phyloP scores from a whole-genome alignment of 2,329 filamentous ascomycete species.

The Colletotrichum liriopes region DNA sequence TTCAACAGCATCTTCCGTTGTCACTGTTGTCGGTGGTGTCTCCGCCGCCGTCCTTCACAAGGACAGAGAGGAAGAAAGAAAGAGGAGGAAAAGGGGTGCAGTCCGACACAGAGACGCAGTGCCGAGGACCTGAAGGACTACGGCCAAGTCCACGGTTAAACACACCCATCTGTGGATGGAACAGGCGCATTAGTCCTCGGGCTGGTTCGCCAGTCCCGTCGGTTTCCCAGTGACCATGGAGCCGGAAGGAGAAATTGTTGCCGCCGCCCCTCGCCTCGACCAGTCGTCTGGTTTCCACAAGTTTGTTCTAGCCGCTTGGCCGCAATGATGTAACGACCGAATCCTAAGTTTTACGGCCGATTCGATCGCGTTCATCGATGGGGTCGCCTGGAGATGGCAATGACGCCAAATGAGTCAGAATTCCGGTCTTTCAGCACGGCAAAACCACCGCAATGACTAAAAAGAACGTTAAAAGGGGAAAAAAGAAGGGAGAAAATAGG shows the following conservation, averaged over 20 bases:
- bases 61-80: neutral
- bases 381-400: neutral
- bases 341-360: conserved; percentile 13
- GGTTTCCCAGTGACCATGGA: neutral
- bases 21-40: neutral
- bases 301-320: conserved; percentile 20
- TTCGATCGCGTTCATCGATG: neutral
- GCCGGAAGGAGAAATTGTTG: conserved; percentile 7
- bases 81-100: neutral
- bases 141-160: neutral
- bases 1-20: neutral
- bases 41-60: neutral
- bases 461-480: neutral
- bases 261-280: conserved; percentile 9
- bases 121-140: neutral
- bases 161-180: neutral
- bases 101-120: conserved; percentile 1
- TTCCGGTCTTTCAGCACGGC: conserved; percentile 6
- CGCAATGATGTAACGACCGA: conserved; percentile 3
- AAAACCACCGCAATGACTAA: neutral
- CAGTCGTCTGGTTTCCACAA: conserved; percentile 7
- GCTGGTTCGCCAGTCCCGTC: neutral
- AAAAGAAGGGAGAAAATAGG: neutral
- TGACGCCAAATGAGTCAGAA: conserved; percentile 2
- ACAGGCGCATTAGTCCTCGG: neutral